Evolutionary conservation across 495 filamentous ascomycete species (phyloP).

Genomic region (Pseudotulostoma volvatum): DNA sequence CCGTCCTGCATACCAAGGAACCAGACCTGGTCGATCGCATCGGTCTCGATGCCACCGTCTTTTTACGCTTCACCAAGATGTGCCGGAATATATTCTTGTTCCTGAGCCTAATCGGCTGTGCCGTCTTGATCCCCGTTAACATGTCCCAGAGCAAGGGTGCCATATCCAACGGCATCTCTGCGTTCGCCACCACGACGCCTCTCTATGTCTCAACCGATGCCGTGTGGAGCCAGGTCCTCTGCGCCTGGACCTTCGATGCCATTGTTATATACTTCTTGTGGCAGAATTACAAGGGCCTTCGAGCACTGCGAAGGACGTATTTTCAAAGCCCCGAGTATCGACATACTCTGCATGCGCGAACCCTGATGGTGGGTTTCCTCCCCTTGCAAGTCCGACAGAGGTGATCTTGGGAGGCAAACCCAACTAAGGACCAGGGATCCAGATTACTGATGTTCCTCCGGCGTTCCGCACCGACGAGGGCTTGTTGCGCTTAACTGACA

Average conservation of each 20-base stretch:
- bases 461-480: slow-evolving; percentile 67
- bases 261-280: slow-evolving; percentile 70
- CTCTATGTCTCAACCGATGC: slow-evolving; percentile 26
- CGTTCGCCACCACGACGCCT: slow-evolving; percentile 39
- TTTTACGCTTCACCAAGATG: slow-evolving; percentile 80
- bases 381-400: too few relatives aligned
- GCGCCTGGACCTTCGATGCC: slow-evolving; percentile 63
- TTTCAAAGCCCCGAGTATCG: slow-evolving; percentile 84
- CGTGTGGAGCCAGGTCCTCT: slow-evolving; percentile 67
- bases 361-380: slow-evolving; percentile 51
- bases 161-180: slow-evolving; percentile 11
- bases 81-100: slow-evolving; percentile 75
- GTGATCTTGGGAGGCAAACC: too few relatives aligned
- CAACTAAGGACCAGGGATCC: too few relatives aligned
- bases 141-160: slow-evolving; percentile 33
- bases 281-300: slow-evolving; percentile 69
- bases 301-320: slow-evolving; percentile 55
- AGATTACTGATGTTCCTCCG: slow-evolving; percentile 75
- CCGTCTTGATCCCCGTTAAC: slow-evolving; percentile 74
- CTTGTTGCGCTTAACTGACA: slow-evolving; percentile 60
- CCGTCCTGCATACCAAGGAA: slow-evolving; percentile 63
- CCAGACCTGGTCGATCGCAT: slow-evolving; percentile 55
- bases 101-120: slow-evolving; percentile 56
- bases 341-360: slow-evolving; percentile 72
- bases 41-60: slow-evolving; percentile 81